Evolutionary conservation across 768 basidiomycete genomes (phyloP), one percentile per base, ranked within the genome.

Genomic region (Phanerochaete carnosa): DNA sequence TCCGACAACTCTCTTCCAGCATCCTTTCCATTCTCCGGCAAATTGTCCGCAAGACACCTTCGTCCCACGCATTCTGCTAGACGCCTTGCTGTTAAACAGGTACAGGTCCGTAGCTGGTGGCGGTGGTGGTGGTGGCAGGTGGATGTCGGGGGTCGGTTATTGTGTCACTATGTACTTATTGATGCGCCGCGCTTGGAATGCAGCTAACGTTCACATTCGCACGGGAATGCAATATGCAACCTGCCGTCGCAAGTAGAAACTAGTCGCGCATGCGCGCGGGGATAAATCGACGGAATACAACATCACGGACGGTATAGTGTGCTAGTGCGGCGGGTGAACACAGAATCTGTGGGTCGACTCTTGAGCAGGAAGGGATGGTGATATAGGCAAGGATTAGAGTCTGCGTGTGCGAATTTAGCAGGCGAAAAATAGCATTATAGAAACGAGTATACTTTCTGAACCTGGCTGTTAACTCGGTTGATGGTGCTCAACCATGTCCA

Each of bases 401-500:
- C 96, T 98, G 59, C 19, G n/a, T 19, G 22, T 1, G 30, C 2
- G 25, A n/a, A 28, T 33, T 23, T 45, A 25, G 46, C 0, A 23
- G 13, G 16, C 33, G 46, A 35, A 8, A 13, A 45, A 5, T 12
- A 2, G 23, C 25, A 26, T 22, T 1, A 50, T n/a, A 2, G 39
- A 35, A 13, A 35, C 43, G 19, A 22, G 59, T 65, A 26, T 25
- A 93, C 96, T 85, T 99, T 99, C 75, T 95, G 94, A 3, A 98
- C 96, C 70, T 97, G 94, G 0, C 93, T 88, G 72, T 96, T 98
- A 13, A 98, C 96, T 37, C 97, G 86, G 70, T 97, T 98, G 62
- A 99, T 84, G 1, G 97, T 99, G 74, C 93, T 94, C 29, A 99
- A 82, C 95, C 95, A 98, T 13, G 92, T 83, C 97, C 97, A 99